Evolutionary conservation across 208 protist genomes (phyloP), one percentile per base, ranked within the genome.

Genomic region (Histomonas meleagridis): DNA sequence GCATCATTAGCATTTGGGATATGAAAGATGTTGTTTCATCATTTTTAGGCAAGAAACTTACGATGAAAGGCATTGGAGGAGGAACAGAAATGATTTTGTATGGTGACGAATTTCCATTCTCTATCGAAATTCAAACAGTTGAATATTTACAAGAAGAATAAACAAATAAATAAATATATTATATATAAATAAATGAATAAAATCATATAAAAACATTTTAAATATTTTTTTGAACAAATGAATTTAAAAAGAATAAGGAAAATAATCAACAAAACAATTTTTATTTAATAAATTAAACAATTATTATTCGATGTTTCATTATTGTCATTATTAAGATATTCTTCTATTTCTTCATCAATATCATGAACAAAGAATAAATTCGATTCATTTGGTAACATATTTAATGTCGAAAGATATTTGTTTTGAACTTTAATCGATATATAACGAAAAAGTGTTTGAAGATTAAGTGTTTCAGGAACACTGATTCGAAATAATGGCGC

Each of bases 141-240:
- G 46, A 86, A 86, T 86, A 55, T 86, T 10, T 86, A 38, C 46
- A 86, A 38, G 76, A 86, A 55, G 76, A 86, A 86, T 86, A 28
- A 86, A 55, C n/a, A n/a, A n/a, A n/a, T n/a, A n/a, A n/a, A n/a
- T n/a, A n/a, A n/a, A n/a, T n/a, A n/a, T n/a, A n/a, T n/a, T n/a
- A n/a, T n/a, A n/a, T n/a, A n/a, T n/a, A n/a, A n/a, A n/a, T n/a
- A n/a, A n/a, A n/a, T n/a, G n/a, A n/a, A n/a, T n/a, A n/a, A n/a
- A n/a, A n/a, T n/a, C n/a, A n/a, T n/a, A n/a, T n/a, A n/a, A n/a
- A n/a, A n/a, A n/a, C n/a, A n/a, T n/a, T n/a, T n/a, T n/a, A n/a
- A n/a, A n/a, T n/a, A n/a, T n/a, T n/a, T n/a, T n/a, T n/a, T n/a
- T n/a, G n/a, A n/a, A n/a, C n/a, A n/a, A n/a, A n/a, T n/a, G n/a